These are phyloP conservation scores for Termitomyces titanicus DNA, from an alignment of 768 basidiomycete genomes.

Conservation along the genomic window DNA sequence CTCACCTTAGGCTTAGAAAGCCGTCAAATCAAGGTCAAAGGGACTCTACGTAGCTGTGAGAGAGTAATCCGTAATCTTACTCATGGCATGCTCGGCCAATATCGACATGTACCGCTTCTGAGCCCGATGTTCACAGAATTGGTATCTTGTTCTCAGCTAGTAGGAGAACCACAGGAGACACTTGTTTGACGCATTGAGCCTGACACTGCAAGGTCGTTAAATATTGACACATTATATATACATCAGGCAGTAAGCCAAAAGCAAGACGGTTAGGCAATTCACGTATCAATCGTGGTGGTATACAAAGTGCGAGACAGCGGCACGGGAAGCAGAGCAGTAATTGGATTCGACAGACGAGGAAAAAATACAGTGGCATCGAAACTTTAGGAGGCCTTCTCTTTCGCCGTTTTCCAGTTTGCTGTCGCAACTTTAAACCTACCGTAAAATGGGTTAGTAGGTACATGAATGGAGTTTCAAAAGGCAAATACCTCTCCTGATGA, in stretches of 20 bases:
- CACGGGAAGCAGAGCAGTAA: slow-evolving; percentile 1
- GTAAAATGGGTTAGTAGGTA: slow-evolving; percentile 5
- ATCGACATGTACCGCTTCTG: background rate
- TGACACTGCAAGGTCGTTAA: background rate
- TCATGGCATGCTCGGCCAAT: background rate
- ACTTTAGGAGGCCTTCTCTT: slow-evolving; percentile 47
- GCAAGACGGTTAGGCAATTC: background rate
- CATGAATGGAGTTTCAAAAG: background rate
- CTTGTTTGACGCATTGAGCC: background rate
- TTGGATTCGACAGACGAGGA: background rate
- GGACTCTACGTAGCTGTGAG: background rate
- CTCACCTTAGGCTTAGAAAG: background rate
- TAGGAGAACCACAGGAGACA: background rate
- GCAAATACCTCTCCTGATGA: slow-evolving; percentile 68
- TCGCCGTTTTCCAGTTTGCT: slow-evolving; percentile 73
- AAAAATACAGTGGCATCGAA: background rate
- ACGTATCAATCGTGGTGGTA: background rate
- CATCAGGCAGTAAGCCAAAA: slow-evolving; percentile 13
- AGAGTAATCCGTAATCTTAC: background rate
- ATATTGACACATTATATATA: slow-evolving; percentile 15
- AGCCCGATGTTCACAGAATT: background rate
- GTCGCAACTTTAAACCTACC: slow-evolving; percentile 70
- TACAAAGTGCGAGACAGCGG: background rate
- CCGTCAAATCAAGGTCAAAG: background rate
- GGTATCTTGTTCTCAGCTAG: background rate